A percentile compares a stretch with the other conserved stretches of the same genome.
These are phyloP conservation scores for Craspedostauros australis DNA, from an alignment of 108 stramenopile species.

Conservation along the genomic window DNA sequence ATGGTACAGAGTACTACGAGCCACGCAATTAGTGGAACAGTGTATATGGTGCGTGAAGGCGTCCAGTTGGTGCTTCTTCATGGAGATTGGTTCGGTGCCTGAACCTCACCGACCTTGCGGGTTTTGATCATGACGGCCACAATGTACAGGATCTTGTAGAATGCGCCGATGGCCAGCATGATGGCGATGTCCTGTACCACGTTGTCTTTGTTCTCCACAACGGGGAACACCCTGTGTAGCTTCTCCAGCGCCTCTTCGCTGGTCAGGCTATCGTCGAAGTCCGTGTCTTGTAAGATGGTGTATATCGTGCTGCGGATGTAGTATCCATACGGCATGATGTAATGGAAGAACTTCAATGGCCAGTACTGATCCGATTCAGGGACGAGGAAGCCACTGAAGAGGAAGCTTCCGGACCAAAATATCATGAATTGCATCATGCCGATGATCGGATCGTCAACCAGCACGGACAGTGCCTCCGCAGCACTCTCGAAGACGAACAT, in stretches of 20 bases:
- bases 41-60: too few species aligned
- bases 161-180: conserved; percentile 5
- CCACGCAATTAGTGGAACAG: too few species aligned
- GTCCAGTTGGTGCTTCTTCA: too few species aligned
- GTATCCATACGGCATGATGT: conserved; percentile 19
- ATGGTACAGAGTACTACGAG: too few species aligned
- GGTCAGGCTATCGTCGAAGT: too few species aligned
- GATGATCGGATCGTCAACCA: too few species aligned
- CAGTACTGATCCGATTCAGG: conserved; percentile 17
- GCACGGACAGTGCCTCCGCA: conserved; percentile 5
- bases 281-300: conserved; percentile 1
- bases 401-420: too few species aligned
- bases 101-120: too few species aligned
- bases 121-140: conserved; percentile 10
- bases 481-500: conserved; percentile 12
- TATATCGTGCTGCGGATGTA: conserved; percentile 14
- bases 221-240: conserved; percentile 8
- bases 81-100: too few species aligned
- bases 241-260: conserved; percentile 11
- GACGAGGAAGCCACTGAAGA: conserved; percentile 30
- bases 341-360: conserved; percentile 26
- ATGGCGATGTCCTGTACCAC: conserved; percentile 3
- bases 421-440: too few species aligned
- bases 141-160: conserved; percentile 9
- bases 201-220: conserved; percentile 10